Evolutionary conservation across 1,139 yeast genomes (phyloP), one percentile per base, ranked within the genome.

Genomic region (Nakaseomyces glabratus): DNA sequence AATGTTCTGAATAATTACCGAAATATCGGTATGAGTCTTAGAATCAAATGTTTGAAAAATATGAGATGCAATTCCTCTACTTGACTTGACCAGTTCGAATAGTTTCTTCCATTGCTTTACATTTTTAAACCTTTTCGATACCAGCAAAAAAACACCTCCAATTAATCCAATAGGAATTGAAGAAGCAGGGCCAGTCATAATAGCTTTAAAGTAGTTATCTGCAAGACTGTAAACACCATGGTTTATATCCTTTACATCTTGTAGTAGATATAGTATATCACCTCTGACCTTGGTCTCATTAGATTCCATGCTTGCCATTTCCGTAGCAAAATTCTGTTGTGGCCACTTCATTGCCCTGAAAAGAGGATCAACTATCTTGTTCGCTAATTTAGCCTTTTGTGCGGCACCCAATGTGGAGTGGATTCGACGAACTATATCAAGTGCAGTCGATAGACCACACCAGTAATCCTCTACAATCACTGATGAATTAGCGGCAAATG

Each of bases 91-190:
- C 14, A 75, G 51, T 25, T 69, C 71, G 25, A 68, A 57, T 2
- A 75, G 56, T 45, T 70, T 74, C 51, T 76, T 76, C 63, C 75
- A 77, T 25, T 71, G 75, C 42, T 71, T 69, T 36, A 64, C 59
- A 20, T 54, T 60, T 4, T 66, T 64, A 16, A 59, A 51, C 32
- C 55, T 47, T 33, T 52, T 61, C 24, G 61, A 54, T 23, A 54
- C 46, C 20, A 59, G 53, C 5, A 61, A 55, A 20, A 66, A 57
- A 2, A 60, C 46, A 7, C 67, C 55, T 2, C 52, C 49, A 4
- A 68, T 46, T 12, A 77, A 41, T 42, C 69, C 72, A 35, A 58
- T 60, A 2, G 84, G 82, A 7, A 74, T 61, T 0, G 67, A 53
- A 20, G 62, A 51, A 23, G 63, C 56, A 19, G 73, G 70, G 3